Conservation (phyloP, 1,284 basidiomycete genomes). For the Tilletia horrida region DNA sequence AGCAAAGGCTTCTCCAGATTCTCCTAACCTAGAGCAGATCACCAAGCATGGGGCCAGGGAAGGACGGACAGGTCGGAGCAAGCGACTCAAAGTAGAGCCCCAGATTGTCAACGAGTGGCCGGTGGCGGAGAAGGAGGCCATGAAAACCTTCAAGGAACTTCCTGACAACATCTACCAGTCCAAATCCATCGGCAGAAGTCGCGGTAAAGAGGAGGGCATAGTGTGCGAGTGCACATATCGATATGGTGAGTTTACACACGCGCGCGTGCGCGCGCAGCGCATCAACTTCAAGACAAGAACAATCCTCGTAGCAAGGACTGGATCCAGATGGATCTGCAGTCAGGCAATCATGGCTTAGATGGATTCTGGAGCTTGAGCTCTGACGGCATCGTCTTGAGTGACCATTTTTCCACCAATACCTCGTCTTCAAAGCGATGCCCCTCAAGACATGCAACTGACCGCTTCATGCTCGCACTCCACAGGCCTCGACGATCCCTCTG, state of each 20-base stretch:
- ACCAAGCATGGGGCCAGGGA: background rate
- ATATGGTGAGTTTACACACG: constrained; percentile 30
- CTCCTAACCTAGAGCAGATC: no score
- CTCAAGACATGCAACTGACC: background rate
- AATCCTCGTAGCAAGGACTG: no score
- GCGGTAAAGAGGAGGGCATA: constrained; percentile 66
- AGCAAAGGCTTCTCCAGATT: background rate
- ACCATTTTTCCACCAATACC: no score
- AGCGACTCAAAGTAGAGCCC: constrained; percentile 6
- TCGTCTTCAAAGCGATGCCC: no score
- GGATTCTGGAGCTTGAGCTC: no score
- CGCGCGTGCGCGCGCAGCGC: no score
- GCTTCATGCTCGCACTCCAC: constrained; percentile 12
- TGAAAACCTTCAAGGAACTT: constrained; percentile 72
- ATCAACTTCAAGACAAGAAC: no score
- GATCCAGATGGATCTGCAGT: no score
- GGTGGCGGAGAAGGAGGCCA: constrained; percentile 58
- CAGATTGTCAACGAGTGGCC: constrained; percentile 24
- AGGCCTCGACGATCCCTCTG: constrained; percentile 25
- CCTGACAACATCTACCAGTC: constrained; percentile 80
- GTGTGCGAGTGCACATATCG: constrained; percentile 43
- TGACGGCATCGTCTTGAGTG: no score
- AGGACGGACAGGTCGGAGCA: background rate
- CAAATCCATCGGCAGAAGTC: constrained; percentile 77
- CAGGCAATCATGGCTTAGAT: no score